A percentile compares a stretch with the other conserved stretches of the same genome.
These are phyloP conservation scores for Eleusine indica DNA, from an alignment of 176 grass and related monocot species.

Conservation along the genomic window DNA sequence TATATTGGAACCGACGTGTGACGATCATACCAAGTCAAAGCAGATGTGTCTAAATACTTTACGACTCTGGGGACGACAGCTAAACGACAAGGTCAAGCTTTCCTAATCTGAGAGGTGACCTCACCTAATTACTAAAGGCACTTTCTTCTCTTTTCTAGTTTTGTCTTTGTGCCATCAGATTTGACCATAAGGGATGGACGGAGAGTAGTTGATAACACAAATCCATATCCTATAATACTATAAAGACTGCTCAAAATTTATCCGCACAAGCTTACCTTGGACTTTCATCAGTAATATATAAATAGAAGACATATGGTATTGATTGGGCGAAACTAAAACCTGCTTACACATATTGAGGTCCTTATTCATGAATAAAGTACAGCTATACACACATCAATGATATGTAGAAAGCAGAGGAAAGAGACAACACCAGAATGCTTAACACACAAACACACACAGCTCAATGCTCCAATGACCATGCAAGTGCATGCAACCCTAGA, in stretches of 20 bases:
- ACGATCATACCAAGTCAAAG: slow-evolving; percentile 14
- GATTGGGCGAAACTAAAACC: background rate
- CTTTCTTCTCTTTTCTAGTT: background rate
- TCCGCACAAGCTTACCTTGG: background rate
- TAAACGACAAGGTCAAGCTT: slow-evolving; percentile 40
- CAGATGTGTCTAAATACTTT: background rate
- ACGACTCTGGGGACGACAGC: slow-evolving; percentile 30
- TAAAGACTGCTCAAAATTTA: background rate
- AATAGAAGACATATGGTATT: background rate
- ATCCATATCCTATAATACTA: background rate
- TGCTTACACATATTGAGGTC: background rate
- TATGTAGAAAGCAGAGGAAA: slow-evolving; percentile 16
- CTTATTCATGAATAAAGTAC: slow-evolving; percentile 29
- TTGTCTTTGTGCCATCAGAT: background rate
- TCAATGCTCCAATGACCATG: slow-evolving; percentile 1
- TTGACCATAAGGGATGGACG: background rate
- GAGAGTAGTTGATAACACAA: background rate
- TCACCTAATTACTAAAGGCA: slow-evolving; percentile 21
- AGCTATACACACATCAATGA: slow-evolving; percentile 36
- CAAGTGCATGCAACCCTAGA: slow-evolving; percentile 39
- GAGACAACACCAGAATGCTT: slow-evolving; percentile 50
- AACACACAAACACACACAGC: slow-evolving; percentile 28
- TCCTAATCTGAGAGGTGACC: slow-evolving; percentile 27
- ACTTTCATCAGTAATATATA: background rate
- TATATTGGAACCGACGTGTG: background rate